phyloP scores from a whole-genome alignment of 2,329 filamentous ascomycete genomes.

The Claviceps arundinis region DNA sequence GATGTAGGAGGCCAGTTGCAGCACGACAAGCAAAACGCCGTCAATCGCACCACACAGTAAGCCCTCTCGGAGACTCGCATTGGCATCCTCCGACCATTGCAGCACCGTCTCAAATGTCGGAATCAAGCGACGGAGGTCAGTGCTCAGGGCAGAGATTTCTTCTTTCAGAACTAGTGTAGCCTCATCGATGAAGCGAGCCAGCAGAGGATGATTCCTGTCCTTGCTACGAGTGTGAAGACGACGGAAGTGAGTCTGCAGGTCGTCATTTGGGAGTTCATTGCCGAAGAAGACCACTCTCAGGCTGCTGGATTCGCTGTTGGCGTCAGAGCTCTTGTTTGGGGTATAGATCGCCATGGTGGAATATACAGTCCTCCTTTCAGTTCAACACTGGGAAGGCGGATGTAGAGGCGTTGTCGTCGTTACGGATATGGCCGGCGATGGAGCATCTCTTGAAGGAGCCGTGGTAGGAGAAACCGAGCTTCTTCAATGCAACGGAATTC shows the following conservation, averaged over 20 bases:
- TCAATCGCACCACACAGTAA: constrained; percentile 30
- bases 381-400: background rate
- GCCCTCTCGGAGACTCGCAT: constrained; percentile 23
- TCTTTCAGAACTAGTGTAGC: background rate
- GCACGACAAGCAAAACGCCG: constrained; percentile 25
- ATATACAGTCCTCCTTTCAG: background rate
- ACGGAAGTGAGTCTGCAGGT: background rate
- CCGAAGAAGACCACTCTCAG: background rate
- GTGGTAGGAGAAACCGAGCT: background rate
- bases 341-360: background rate
- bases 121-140: constrained; percentile 14
- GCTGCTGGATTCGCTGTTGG: background rate
- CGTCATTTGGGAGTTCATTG: constrained; percentile 4
- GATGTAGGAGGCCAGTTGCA: constrained; percentile 29
- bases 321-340: background rate
- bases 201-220: background rate
- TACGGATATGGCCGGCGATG: background rate
- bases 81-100: constrained; percentile 16
- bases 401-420: background rate
- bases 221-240: background rate
- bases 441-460: background rate
- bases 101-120: constrained; percentile 25
- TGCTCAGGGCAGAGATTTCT: background rate
- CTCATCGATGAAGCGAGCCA: constrained; percentile 2
- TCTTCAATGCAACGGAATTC: too few relatives aligned